Conservation (phyloP, 345 rosid genomes). For the Orychophragmus violaceus region DNA sequence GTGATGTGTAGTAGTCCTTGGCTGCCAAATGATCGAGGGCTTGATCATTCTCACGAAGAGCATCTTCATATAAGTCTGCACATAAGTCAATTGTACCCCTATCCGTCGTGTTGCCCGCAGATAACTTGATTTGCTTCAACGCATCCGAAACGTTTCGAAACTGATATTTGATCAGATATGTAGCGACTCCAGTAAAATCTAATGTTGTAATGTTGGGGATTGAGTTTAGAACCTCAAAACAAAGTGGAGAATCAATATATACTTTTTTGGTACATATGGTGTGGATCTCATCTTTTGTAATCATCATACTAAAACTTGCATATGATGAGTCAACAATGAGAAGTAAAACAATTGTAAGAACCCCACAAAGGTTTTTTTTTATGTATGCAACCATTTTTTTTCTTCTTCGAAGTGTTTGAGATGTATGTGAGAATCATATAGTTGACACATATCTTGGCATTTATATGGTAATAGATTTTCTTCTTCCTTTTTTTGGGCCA, state of each 20-base stretch:
- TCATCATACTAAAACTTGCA: background rate
- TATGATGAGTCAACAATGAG: background rate
- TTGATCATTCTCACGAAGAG: background rate
- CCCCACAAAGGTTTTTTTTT: background rate
- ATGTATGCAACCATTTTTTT: background rate
- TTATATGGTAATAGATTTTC: no score
- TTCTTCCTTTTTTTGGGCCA: no score
- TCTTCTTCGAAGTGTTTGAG: background rate
- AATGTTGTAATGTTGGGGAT: background rate
- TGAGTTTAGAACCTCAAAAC: background rate
- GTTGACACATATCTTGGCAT: no score
- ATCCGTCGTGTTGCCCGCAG: background rate
- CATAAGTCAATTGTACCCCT: background rate
- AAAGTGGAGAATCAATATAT: background rate
- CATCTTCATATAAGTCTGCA: background rate
- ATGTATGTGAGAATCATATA: background rate
- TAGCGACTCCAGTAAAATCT: background rate
- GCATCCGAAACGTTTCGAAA: background rate
- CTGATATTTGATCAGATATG: background rate
- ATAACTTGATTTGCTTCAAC: background rate
- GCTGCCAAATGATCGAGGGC: background rate
- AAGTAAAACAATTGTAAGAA: background rate
- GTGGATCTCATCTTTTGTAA: background rate
- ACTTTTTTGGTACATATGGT: background rate
- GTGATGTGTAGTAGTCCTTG: background rate